Percentiles rank a stretch among this genome's conserved stretches.
These are phyloP conservation scores for Wickerhamiella parazyma DNA, from an alignment of 805 yeast species.

Conservation along the genomic window DNA sequence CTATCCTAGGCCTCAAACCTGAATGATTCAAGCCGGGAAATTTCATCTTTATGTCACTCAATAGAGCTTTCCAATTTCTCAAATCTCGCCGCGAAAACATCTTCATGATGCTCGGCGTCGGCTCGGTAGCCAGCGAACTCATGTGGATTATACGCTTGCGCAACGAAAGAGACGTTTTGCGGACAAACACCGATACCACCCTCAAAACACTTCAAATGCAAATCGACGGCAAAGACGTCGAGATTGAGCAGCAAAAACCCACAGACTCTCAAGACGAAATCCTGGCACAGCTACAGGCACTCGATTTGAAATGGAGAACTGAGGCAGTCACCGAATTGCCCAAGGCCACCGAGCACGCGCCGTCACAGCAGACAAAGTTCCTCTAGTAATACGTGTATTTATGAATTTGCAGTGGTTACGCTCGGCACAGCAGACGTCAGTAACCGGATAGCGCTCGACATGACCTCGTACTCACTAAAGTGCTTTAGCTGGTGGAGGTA, in stretches of 20 bases:
- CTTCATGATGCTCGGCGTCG: constrained; percentile 29
- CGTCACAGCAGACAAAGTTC: not conserved
- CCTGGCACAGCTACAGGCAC: constrained; percentile 20
- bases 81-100: constrained; percentile 6
- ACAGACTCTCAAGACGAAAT: constrained; percentile 18
- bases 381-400: not conserved
- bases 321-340: not conserved
- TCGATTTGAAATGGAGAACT: constrained; percentile 19
- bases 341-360: not conserved
- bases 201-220: constrained; percentile 28
- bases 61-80: not conserved
- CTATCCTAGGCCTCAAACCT: too few relatives aligned
- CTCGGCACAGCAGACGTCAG: constrained; percentile 61
- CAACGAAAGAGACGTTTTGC: constrained; percentile 30
- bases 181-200: constrained; percentile 29
- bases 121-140: constrained; percentile 35
- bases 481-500: constrained; percentile 67
- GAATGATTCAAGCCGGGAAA: too few relatives aligned
- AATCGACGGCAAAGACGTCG: constrained; percentile 32
- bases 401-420: constrained; percentile 24
- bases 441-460: constrained; percentile 55
- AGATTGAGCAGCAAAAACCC: constrained; percentile 23
- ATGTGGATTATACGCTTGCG: constrained; percentile 34
- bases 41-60: not conserved
- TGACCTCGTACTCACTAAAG: constrained; percentile 62